Percentiles rank a stretch among this genome's conserved stretches.
phyloP scores from a whole-genome alignment of 2,329 filamentous ascomycete genomes.

The Talaromyces sp. region DNA sequence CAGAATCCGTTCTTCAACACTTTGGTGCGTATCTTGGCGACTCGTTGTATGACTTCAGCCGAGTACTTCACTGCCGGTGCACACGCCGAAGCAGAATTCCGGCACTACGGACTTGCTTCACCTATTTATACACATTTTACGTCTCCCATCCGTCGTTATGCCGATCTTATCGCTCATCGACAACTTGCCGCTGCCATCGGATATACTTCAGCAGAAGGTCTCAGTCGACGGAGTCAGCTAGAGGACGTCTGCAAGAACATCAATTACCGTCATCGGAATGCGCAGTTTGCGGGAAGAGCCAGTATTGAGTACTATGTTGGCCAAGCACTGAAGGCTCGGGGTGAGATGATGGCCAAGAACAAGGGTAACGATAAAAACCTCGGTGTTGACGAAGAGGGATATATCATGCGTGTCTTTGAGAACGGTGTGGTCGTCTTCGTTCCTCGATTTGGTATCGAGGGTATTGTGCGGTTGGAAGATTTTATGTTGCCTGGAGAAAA shows the following conservation, averaged over 20 bases:
- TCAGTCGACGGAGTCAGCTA: slow-evolving; percentile 76
- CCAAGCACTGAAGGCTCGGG: slow-evolving; percentile 77
- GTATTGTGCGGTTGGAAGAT: slow-evolving; percentile 79
- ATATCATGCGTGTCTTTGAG: slow-evolving; percentile 94
- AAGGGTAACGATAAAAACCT: slow-evolving; percentile 28
- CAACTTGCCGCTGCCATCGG: slow-evolving; percentile 94
- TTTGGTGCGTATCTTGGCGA: slow-evolving; percentile 92
- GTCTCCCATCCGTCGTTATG: slow-evolving; percentile 92
- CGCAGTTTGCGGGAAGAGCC: slow-evolving; percentile 88
- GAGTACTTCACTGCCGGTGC: slow-evolving; percentile 97
- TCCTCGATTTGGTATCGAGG: slow-evolving; percentile 91
- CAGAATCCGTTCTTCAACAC: slow-evolving; percentile 96
- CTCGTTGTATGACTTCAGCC: slow-evolving; percentile 97
- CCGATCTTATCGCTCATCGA: slow-evolving; percentile 89
- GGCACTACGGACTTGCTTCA: slow-evolving; percentile 91
- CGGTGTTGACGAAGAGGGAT: slow-evolving; percentile 75
- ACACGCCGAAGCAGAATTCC: slow-evolving; percentile 87
- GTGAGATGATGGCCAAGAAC: slow-evolving; percentile 39
- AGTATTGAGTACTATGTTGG: slow-evolving; percentile 98
- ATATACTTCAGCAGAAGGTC: slow-evolving; percentile 75
- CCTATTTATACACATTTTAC: slow-evolving; percentile 99
- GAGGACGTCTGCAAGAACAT: slow-evolving; percentile 97
- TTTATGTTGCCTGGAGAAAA: slow-evolving; percentile 62
- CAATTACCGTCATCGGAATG: slow-evolving; percentile 94
- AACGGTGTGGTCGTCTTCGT: slow-evolving; percentile 98